Evolutionary conservation across 371 early-diverging fungal genomes (phyloP), one percentile per base, ranked within the genome.

Genomic region (Basidiobolus meristosporus): DNA sequence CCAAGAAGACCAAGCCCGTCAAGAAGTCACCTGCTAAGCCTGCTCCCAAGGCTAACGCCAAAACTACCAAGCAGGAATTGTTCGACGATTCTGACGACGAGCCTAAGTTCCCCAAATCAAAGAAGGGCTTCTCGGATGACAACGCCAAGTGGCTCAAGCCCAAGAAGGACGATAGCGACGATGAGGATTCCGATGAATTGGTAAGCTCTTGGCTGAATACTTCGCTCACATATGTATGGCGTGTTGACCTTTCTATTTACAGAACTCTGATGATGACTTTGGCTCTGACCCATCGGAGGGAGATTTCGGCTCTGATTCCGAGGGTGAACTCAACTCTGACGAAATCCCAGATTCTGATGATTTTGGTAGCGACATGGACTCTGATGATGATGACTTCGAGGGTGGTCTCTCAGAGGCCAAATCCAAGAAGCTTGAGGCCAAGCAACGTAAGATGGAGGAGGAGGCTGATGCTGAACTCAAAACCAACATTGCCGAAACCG

Each of bases 401-500:
- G 59, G 54, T 23, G 56, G 44, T 31, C 20, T 10, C 20, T 43
- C 22, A 43, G 50, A 56, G 23, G 42, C 43, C 26, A 50, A 50
- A 48, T 50, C 61, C 31, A 35, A 58, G 31, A 62, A 65, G 41
- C 58, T 62, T 41, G 73, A 63, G 29, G 62, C 58, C 20, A 71
- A 73, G 37, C 57, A 59, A 18, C 59, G 64, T 43, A 53, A 50
- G 17, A 66, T 62, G 23, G 82, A 68, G n/a, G 69, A 72, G 40
- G 60, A 75, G 43, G 70, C 60, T 11, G 87, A 82, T 32, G 73
- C 73, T 39, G 76, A 82, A 44, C 58, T 85, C 48, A 68, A 82
- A 51, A 68, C 75, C 46, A 71, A 77, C 62, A 71, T 82, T 43
- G 57, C 63, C 5, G 65, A 82, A 43, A 67, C 70, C 18, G 85